These are phyloP conservation scores for Podaxis sp. DNA, from an alignment of 768 basidiomycete genomes.

Conservation along the genomic window DNA sequence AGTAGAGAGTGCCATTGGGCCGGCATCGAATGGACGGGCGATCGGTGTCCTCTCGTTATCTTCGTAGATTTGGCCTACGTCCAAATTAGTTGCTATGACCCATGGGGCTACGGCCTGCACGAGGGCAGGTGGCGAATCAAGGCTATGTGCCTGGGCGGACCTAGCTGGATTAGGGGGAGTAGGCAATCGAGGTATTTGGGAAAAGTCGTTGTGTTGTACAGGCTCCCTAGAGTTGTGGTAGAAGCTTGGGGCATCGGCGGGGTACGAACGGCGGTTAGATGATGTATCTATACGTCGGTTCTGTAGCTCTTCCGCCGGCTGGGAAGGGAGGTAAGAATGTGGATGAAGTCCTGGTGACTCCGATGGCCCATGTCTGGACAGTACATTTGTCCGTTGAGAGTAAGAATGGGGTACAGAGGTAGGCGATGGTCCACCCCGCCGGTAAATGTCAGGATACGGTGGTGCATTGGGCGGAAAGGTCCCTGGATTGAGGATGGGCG, in stretches of 20 bases:
- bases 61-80: slow-evolving; percentile 17
- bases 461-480: not conserved
- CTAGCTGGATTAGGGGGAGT: slow-evolving; percentile 3
- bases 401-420: not conserved
- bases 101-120: slow-evolving; percentile 16
- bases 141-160: not conserved
- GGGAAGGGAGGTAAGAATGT: slow-evolving; percentile 3
- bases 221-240: not conserved
- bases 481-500: not conserved
- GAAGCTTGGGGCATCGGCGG: not conserved
- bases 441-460: not conserved
- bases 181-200: not conserved
- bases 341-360: not conserved
- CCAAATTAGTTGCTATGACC: slow-evolving; percentile 24
- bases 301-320: not conserved
- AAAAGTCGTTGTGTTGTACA: not conserved
- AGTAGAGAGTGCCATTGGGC: slow-evolving; percentile 1
- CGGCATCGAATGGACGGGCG: slow-evolving; percentile 17
- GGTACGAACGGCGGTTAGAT: not conserved
- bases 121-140: slow-evolving; percentile 15
- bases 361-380: not conserved
- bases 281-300: not conserved
- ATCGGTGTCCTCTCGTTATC: slow-evolving; percentile 35
- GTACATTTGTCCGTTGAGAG: not conserved
- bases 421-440: not conserved